Base-by-base conservation (phyloP, 495 filamentous ascomycete species). In the Penicillium simplicissimum region DNA sequence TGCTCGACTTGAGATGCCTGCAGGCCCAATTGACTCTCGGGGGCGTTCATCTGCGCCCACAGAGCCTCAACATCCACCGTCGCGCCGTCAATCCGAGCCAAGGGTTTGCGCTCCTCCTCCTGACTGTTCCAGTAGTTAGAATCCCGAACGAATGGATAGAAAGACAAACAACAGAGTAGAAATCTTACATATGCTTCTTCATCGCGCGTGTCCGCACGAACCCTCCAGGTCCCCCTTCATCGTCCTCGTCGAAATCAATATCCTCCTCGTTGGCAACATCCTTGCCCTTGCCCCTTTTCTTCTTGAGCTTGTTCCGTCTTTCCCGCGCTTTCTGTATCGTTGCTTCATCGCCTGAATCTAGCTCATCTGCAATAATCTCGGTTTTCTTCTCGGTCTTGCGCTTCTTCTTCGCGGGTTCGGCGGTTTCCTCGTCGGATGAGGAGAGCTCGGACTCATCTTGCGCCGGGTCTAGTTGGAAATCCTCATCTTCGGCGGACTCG, bases 51-150 rank as follows among this genome's bases (percentile, higher is more conserved):
- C 66, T 85, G 82, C 33, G 82, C 84, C 95, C 95, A 98, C 15
- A 98, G 67, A 11, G 86, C 86, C 61, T 98, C 89, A n/a, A 98
- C 90, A 69, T 98, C 90, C 51, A 95, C 77, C 11, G 93, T 96
- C 9, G 89, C 88, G 3, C 86, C 88, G 6, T 87, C 87, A 43
- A 81, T 85, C 55, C 76, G 81, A 8, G 84, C 80, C 35, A 87
- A 74, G n/a, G 82, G 73, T 76, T 85, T 87, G 51, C 81, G 84
- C 67, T 90, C 48, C 28, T 60, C 23, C 72, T 84, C 81, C 62
- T 86, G 83, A 71, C 87, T 92, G 68, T 66, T 55, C 23, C 23
- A 57, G 17, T 17, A 28, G 34, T 36, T 45, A 42, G n/a, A 31
- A 62, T 33, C 65, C 58, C 28, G 48, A 36, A 34, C 11, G 58